Evolutionary conservation across 306 rosid species (phyloP).

Genomic region (Medicago ruthenica): DNA sequence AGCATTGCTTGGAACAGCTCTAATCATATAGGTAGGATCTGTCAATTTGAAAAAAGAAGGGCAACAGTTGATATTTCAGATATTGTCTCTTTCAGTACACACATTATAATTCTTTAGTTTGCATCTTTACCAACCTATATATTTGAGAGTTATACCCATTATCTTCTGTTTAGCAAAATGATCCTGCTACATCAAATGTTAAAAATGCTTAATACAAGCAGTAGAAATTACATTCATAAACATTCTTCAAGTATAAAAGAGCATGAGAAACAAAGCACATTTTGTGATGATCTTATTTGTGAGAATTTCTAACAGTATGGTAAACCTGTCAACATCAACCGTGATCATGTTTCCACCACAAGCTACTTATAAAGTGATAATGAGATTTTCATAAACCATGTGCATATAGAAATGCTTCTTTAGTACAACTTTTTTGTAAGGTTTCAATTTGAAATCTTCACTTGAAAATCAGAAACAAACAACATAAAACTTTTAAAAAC

Average conservation of each 20-base stretch:
- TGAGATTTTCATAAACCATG: not conserved
- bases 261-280: slow-evolving; percentile 19
- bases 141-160: slow-evolving; percentile 79
- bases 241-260: not conserved
- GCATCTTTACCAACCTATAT: slow-evolving; percentile 68
- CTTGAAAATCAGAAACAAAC: not conserved
- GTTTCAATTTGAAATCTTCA: not conserved
- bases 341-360: too few relatives aligned
- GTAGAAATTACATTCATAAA: not conserved
- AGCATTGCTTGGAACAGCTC: slow-evolving; percentile 96
- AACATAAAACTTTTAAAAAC: not conserved
- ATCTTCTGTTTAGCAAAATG: slow-evolving; percentile 55
- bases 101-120: not conserved
- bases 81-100: slow-evolving; percentile 27
- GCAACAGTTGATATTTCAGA: slow-evolving; percentile 21
- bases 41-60: slow-evolving; percentile 39
- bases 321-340: not conserved
- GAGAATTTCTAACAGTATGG: slow-evolving; percentile 4
- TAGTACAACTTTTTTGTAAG: not conserved
- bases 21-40: slow-evolving; percentile 98
- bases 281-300: slow-evolving; percentile 18
- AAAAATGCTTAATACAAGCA: slow-evolving; percentile 22
- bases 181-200: slow-evolving; percentile 63
- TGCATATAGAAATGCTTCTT: slow-evolving; percentile 8
- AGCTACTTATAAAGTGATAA: not conserved